Evolutionary conservation across 2,329 filamentous ascomycete genomes (phyloP).

Genomic region (Colletotrichum cuscutae): DNA sequence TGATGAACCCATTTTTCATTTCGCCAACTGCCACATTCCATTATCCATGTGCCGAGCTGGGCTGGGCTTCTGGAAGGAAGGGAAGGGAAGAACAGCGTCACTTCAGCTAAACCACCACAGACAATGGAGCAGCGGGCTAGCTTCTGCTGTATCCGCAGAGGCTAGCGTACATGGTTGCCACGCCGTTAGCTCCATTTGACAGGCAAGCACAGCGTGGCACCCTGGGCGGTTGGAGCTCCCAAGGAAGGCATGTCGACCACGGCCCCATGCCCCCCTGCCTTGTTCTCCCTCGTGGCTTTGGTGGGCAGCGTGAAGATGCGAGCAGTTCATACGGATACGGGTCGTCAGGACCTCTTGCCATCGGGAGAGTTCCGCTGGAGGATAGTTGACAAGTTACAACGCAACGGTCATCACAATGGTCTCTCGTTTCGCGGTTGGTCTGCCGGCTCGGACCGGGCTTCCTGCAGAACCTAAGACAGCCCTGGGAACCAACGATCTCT

Average conservation of each 20-base stretch:
- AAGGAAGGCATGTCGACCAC: slow-evolving; percentile 15
- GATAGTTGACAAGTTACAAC: neutral
- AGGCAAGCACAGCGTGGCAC: slow-evolving; percentile 24
- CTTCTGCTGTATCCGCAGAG: neutral
- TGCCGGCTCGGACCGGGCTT: slow-evolving; percentile 17
- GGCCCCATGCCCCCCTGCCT: neutral
- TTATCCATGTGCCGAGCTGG: neutral
- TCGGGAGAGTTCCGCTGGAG: neutral
- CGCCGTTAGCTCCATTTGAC: slow-evolving; percentile 7
- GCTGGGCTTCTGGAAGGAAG: neutral
- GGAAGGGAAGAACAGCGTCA: neutral
- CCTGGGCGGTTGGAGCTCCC: slow-evolving; percentile 24
- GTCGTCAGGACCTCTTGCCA: neutral
- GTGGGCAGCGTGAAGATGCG: neutral
- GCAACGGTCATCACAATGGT: neutral
- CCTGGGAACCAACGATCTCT: slow-evolving; percentile 6
- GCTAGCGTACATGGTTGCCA: neutral
- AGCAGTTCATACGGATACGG: neutral
- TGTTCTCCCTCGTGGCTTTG: neutral
- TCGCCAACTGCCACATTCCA: slow-evolving; percentile 5
- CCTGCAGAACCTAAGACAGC: slow-evolving; percentile 5
- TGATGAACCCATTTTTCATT: slow-evolving; percentile 23
- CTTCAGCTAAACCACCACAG: neutral
- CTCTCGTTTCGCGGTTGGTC: neutral
- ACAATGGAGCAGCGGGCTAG: neutral